Conservation (phyloP, 2,329 filamentous ascomycete species). For the Phyllosticta capitalensis region DNA sequence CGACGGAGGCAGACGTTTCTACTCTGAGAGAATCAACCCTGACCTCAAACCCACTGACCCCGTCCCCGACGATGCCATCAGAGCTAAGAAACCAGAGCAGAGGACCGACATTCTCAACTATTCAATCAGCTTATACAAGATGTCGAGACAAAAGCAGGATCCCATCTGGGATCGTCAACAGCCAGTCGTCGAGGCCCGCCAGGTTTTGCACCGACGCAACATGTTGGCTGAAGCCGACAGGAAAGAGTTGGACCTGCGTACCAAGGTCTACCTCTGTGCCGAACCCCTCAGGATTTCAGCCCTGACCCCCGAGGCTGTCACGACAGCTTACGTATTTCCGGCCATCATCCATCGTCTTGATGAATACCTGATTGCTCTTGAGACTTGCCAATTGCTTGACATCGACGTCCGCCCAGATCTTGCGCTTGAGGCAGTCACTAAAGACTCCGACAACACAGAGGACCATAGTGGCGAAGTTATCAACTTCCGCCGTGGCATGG, state of each 20-base stretch:
- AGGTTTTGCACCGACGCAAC: slow-evolving; percentile 71
- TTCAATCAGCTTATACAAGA: slow-evolving; percentile 65
- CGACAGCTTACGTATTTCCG: slow-evolving; percentile 67
- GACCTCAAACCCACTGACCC: slow-evolving; percentile 55
- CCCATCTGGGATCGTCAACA: slow-evolving; percentile 54
- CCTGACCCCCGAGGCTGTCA: slow-evolving; percentile 60
- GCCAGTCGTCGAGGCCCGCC: slow-evolving; percentile 68
- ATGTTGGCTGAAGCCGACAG: slow-evolving; percentile 60
- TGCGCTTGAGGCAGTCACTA: slow-evolving; percentile 83
- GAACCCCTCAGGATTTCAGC: slow-evolving; percentile 68
- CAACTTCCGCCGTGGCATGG: slow-evolving; percentile 77
- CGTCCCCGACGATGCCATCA: slow-evolving; percentile 41
- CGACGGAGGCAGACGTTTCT: slow-evolving; percentile 51
- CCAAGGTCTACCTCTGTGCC: slow-evolving; percentile 60
- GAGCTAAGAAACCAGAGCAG: slow-evolving; percentile 29
- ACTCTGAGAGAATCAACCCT: slow-evolving; percentile 35
- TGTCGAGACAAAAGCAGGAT: slow-evolving; percentile 38
- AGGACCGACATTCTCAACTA: slow-evolving; percentile 70
- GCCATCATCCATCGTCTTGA: slow-evolving; percentile 80
- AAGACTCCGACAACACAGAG: slow-evolving; percentile 77
- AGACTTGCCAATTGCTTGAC: slow-evolving; percentile 58
- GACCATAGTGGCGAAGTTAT: slow-evolving; percentile 59
- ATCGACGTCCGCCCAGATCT: slow-evolving; percentile 57
- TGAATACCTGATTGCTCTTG: slow-evolving; percentile 66
- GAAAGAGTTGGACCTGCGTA: slow-evolving; percentile 40